Conservation (phyloP, 352 stramenopile genomes). For the Albugo laibachii region DNA sequence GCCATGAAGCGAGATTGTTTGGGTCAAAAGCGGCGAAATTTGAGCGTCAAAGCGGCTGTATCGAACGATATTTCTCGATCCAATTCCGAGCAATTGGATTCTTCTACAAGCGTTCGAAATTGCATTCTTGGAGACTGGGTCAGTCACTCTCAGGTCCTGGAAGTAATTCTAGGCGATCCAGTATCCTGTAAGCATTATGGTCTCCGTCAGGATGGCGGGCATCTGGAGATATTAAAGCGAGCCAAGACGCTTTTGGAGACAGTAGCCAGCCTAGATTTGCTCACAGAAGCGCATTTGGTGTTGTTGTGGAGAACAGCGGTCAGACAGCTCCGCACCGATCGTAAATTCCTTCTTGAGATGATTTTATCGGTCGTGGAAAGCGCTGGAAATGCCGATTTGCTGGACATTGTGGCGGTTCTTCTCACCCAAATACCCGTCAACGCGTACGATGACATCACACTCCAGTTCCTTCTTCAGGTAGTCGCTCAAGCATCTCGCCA, state of each 20-base stretch:
- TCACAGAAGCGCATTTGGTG: conserved; percentile 45
- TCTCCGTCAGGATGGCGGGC: conserved; percentile 39
- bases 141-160: conserved; percentile 43
- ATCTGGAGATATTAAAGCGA: conserved; percentile 68
- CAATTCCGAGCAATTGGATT: conserved; percentile 11
- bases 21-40: conserved; percentile 23
- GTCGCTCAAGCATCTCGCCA: conserved; percentile 54
- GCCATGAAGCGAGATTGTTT: conserved; percentile 13
- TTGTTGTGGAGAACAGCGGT: conserved; percentile 59
- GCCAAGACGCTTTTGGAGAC: conserved; percentile 52
- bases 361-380: conserved; percentile 29
- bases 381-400: conserved; percentile 23
- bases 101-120: conserved; percentile 52
- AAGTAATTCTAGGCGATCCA: conserved; percentile 61
- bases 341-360: conserved; percentile 56
- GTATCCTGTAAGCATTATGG: conserved; percentile 42
- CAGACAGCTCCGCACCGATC: conserved; percentile 36
- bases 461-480: conserved; percentile 62
- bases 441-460: conserved; percentile 58
- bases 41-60: conserved; percentile 9
- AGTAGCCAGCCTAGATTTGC: conserved; percentile 23
- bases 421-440: conserved; percentile 43
- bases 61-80: conserved; percentile 3
- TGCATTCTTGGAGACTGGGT: conserved; percentile 71
- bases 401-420: conserved; percentile 56